phyloP scores from a whole-genome alignment of 1,139 yeast species.

The Hansenula anomala region DNA sequence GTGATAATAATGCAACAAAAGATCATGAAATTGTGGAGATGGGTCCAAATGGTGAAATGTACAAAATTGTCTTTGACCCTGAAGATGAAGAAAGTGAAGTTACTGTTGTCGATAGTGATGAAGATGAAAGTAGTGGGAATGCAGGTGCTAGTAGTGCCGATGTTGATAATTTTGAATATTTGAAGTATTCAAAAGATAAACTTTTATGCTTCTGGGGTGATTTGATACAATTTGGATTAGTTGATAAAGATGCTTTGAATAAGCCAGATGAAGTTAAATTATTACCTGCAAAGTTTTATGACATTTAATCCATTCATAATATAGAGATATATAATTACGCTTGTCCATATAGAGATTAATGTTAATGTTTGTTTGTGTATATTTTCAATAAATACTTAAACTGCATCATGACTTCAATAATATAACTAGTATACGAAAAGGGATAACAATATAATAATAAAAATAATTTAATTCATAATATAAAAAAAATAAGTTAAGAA shows the following conservation, averaged over 20 bases:
- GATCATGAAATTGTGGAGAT: slow-evolving; percentile 17
- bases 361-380: too few relatives aligned
- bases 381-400: too few relatives aligned
- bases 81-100: slow-evolving; percentile 11
- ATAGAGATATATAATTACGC: too few relatives aligned
- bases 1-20: slow-evolving; percentile 27
- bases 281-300: slow-evolving; percentile 22
- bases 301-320: slow-evolving; percentile 2
- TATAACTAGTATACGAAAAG: too few relatives aligned
- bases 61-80: slow-evolving; percentile 27
- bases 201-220: slow-evolving; percentile 73
- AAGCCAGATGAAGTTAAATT: slow-evolving; percentile 9
- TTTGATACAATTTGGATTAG: slow-evolving; percentile 54
- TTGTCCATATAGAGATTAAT: too few relatives aligned
- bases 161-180: slow-evolving; percentile 77
- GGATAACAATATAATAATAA: not conserved
- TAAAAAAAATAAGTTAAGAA: not conserved
- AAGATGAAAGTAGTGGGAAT: slow-evolving; percentile 19
- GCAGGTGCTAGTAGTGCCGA: slow-evolving; percentile 30
- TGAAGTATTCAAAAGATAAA: slow-evolving; percentile 73
- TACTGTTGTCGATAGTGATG: slow-evolving; percentile 16
- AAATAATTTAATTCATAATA: slow-evolving; percentile 1
- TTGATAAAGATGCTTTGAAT: slow-evolving; percentile 29
- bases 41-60: slow-evolving; percentile 44
- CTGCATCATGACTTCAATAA: too few relatives aligned